Evolutionary conservation across 2,329 filamentous ascomycete species (phyloP).

Genomic region (Chalaropsis ovoidea): DNA sequence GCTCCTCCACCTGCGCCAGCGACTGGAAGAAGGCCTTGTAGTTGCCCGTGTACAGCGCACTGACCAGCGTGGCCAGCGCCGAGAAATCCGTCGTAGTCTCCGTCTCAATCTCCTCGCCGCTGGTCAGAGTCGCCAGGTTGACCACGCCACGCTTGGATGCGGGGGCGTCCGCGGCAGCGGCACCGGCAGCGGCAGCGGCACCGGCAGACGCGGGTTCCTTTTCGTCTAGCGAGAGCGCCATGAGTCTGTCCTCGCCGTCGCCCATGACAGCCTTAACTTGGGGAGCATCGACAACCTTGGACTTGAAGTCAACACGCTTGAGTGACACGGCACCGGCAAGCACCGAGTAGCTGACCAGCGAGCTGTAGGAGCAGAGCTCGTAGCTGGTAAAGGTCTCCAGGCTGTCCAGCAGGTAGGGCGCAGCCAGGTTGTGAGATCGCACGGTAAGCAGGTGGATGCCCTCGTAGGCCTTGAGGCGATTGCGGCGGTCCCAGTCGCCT

Average conservation of each 20-base stretch:
- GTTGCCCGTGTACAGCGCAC: slow-evolving; percentile 83
- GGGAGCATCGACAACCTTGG: slow-evolving; percentile 94
- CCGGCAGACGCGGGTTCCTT: slow-evolving; percentile 63
- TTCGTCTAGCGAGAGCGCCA: slow-evolving; percentile 67
- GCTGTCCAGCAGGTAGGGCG: slow-evolving; percentile 88
- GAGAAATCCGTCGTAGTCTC: slow-evolving; percentile 83
- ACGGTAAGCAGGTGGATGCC: slow-evolving; percentile 86
- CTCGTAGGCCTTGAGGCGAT: slow-evolving; percentile 97
- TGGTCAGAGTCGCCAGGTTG: slow-evolving; percentile 77
- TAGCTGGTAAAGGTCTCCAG: slow-evolving; percentile 97
- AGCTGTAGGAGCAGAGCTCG: slow-evolving; percentile 94
- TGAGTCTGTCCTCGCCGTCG: slow-evolving; percentile 75
- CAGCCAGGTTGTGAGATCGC: slow-evolving; percentile 79
- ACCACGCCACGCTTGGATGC: slow-evolving; percentile 48
- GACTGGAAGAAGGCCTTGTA: slow-evolving; percentile 92
- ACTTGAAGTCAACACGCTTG: slow-evolving; percentile 97
- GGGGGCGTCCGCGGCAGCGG: slow-evolving; percentile 32
- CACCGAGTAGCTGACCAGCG: slow-evolving; percentile 88
- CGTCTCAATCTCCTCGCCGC: slow-evolving; percentile 53
- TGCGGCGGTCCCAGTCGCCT: slow-evolving; percentile 96
- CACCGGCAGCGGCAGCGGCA: slow-evolving; percentile 33
- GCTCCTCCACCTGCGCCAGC: slow-evolving; percentile 80
- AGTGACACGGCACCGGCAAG: slow-evolving; percentile 88
- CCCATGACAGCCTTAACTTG: slow-evolving; percentile 97
- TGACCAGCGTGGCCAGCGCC: slow-evolving; percentile 75